phyloP scores from a whole-genome alignment of 129 eudicot species.

The Flaveria brownii region DNA sequence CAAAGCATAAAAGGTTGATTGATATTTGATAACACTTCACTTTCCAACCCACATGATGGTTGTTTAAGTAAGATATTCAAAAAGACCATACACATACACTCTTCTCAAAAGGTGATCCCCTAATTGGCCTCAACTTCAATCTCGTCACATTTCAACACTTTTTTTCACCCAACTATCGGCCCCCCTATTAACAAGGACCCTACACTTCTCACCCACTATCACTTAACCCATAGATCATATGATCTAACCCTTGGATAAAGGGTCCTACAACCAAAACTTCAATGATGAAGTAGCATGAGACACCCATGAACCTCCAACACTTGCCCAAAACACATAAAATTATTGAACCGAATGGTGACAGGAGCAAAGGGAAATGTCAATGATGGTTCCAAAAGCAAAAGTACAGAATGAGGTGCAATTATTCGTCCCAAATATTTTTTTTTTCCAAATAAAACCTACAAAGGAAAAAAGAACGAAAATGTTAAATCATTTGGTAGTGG shows the following conservation, averaged over 20 bases:
- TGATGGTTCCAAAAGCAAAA: constrained; percentile 77
- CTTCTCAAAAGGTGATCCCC: constrained; percentile 42
- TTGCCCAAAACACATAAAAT: constrained; percentile 43
- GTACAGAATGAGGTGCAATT: constrained; percentile 52
- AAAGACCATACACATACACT: constrained; percentile 36
- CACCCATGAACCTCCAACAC: constrained; percentile 57
- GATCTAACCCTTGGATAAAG: constrained; percentile 21
- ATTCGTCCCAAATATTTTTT: constrained; percentile 51
- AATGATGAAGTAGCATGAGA: constrained; percentile 52
- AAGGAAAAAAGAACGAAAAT: background rate
- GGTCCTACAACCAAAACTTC: constrained; percentile 37
- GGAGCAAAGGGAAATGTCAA: constrained; percentile 33
- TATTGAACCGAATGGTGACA: constrained; percentile 48
- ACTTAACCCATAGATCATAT: constrained; percentile 32
- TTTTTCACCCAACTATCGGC: constrained; percentile 30
- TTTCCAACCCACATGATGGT: constrained; percentile 76
- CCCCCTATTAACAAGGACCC: constrained; percentile 33
- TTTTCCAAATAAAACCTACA: constrained; percentile 24
- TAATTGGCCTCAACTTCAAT: constrained; percentile 15
- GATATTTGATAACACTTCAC: constrained; percentile 29
- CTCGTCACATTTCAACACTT: constrained; percentile 26
- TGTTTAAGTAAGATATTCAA: constrained; percentile 51
- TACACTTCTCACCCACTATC: constrained; percentile 39
- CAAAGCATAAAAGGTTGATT: constrained; percentile 21
- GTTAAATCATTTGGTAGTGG: constrained; percentile 4